Base-by-base conservation (phyloP, 192 early-diverging fungal species). In the Chytriomyces hyalinus region DNA sequence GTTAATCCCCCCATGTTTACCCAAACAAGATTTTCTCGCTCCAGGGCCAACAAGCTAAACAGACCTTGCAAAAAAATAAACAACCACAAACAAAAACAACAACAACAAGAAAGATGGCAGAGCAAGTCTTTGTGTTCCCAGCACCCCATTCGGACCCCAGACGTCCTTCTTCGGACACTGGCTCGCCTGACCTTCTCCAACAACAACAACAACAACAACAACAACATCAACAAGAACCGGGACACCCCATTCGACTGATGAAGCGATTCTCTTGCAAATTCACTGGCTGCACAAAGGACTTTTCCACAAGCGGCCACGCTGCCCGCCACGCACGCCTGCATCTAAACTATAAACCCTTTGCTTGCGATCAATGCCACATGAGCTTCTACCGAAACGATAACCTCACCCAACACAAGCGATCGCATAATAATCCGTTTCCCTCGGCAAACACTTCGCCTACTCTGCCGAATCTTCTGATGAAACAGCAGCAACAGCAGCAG, bases 201-300 rank as follows among this genome's bases (percentile, higher is more conserved):
- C 57, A 15, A 20, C 15, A 59, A 3, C 13, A 59, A 59, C n/a
- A 64, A 36, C 62, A 13, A 64, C 22, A 28, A 36, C 22, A 10
- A 10, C 22, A 11, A 6, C 22, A 64, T 24, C 36, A 24, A 36
- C 62, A 26, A 24, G 4, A 10, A 20, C 36, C 11, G 36, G 10
- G 6, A 64, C 62, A 20, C 22, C 36, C 1, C 24, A 11, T 10
- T 0, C 10, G 20, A 11, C 9, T 15, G 0, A 26, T 26, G 13
- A 71, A 59, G 22, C 70, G 70, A 15, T 63, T 49, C 46, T 60
- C 71, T 22, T 73, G 71, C 71, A 73, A 73, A 47, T 9, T n/a
- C 20, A 20, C 3, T 13, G 53, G 11, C 28, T 73, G 71, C 45
- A 60, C 44, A 6, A 73, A 73, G 43, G 60, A 60, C 53, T 73